These are phyloP conservation scores for Helminthosporium solani DNA, from an alignment of 2,329 filamentous ascomycete genomes.

Conservation along the genomic window DNA sequence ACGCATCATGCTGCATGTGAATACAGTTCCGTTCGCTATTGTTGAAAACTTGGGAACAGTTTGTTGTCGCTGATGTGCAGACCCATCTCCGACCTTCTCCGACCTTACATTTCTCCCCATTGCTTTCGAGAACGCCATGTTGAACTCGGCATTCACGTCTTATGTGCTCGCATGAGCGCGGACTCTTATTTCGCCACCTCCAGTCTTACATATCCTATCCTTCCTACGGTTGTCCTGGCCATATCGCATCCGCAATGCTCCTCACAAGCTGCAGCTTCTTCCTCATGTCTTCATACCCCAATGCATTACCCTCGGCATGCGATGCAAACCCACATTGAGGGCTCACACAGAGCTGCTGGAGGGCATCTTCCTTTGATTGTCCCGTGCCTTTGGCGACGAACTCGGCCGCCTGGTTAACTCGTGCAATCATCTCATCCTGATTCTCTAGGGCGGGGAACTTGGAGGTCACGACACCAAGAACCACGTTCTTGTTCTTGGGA, in stretches of 20 bases:
- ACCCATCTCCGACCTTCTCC: too few relatives aligned
- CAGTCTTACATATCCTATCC: background rate
- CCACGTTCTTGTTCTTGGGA: conserved; percentile 50
- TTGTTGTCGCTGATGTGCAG: too few relatives aligned
- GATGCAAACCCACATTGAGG: conserved; percentile 56
- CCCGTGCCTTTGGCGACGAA: conserved; percentile 68
- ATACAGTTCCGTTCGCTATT: too few relatives aligned
- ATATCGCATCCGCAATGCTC: conserved; percentile 71
- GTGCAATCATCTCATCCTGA: conserved; percentile 49
- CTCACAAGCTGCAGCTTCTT: conserved; percentile 71
- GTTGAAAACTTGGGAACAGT: too few relatives aligned
- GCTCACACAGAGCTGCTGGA: conserved; percentile 59
- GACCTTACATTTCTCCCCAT: too few relatives aligned
- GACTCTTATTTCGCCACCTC: background rate
- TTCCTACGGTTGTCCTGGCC: conserved; percentile 56
- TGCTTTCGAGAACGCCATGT: conserved; percentile 20
- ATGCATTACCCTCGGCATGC: conserved; percentile 70
- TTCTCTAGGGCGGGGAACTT: conserved; percentile 50
- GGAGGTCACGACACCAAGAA: conserved; percentile 49
- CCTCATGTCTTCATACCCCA: conserved; percentile 69
- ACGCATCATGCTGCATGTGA: too few relatives aligned
- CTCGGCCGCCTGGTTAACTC: conserved; percentile 57
- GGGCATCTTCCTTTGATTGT: conserved; percentile 64
- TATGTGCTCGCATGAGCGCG: background rate
- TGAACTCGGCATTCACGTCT: conserved; percentile 24